Base-by-base conservation (phyloP, 1,139 yeast species). In the Kluyveromyces sp. region DNA sequence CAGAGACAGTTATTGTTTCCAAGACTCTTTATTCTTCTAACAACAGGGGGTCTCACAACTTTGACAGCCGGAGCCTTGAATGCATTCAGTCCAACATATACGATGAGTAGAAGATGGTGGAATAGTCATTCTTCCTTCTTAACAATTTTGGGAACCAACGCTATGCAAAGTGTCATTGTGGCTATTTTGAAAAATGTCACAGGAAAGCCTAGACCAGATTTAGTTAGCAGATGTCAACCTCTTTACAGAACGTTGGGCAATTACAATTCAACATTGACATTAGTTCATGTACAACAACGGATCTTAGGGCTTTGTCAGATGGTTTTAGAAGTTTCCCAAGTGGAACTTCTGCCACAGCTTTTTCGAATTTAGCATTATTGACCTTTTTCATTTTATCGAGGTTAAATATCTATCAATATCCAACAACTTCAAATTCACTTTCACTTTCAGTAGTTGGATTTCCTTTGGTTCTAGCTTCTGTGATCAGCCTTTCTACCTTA, bases 311-410 rank as follows among this genome's bases (percentile, higher is more conserved):
- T 5, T 48, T 75, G 0, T 60, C 62, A 46, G 78, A 75, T 58
- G 80, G 79, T 0, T 72, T 75, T 50, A 64, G 78, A 50, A 65
- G 75, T 3, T 75, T 75, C 51, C 79, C 80, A 1, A 74, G 78
- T 46, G 79, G 78, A 1, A 79, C 75, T 53, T 67, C 75, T 46
- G 67, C 78, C 0, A 72, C 78, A 0, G 65, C 74, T 2, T 75
- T 74, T 54, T 62, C 77, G 30, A 42, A 42, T 32, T 68, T 77
- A 0, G 67, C 73, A 57, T 66, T 71, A 1, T 59, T 72, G 21
- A 59, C 70, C 6, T 59, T 69, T 34, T 61, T 73, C 33, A 66
- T 72, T 54, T 54, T 68, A n/a, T 58, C 71, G 2, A 71, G 72
- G 0, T 67, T 67, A 46, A 53, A 70, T 36, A 69, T 70, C 50